Base-by-base conservation (phyloP, 1,284 basidiomycete genomes). In the Baeospora myosura region DNA sequence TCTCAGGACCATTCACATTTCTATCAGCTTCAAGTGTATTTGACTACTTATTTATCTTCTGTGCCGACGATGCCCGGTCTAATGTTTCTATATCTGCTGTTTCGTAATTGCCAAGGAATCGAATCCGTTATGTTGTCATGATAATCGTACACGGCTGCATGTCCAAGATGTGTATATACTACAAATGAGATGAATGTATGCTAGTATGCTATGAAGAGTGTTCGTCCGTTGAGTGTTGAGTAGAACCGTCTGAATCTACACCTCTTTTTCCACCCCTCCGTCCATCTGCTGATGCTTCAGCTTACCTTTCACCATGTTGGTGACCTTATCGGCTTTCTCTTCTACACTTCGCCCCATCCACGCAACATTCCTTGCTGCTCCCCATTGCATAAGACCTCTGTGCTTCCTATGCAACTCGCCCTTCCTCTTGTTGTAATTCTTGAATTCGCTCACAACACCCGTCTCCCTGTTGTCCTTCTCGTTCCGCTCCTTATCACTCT, bases 301-400 rank as follows among this genome's bases (percentile, higher is more conserved):
- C 16, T 49, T 51, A 5, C 56, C 54, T 40, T 56, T 58, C 3
- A 66, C 49, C 46, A 59, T 62, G 12, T 54, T 48, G 12, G 54
- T 57, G 3, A 63, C 26, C 32, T 56, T 57, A 14, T 50, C 55
- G 5, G 54, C 58, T 22, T 57, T 56, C 11, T 57, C 50, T 45
- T 65, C 65, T 1, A 62, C 52, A 5, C 55, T 53, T 31, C 57
- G 53, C 6, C 60, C 63, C 18, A 64, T 38, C 65, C 64, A 68
- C 7, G 59, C 64, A 34, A 66, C 43, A 29, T 68, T 65, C 39
- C 68, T 59, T 36, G 55, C 53, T 11, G 49, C 56, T 26, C 60
- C 57, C 65, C 65, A 68, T 46, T 69, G 68, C 63, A 71, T 66
- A 34, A 71, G 47, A 3, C 68, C 67, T 2, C 66, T 59, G 45